Percentiles rank a stretch among this genome's conserved stretches.
These are phyloP conservation scores for Paecilomyces sp. DNA, from an alignment of 2,329 filamentous ascomycete species.

Conservation along the genomic window DNA sequence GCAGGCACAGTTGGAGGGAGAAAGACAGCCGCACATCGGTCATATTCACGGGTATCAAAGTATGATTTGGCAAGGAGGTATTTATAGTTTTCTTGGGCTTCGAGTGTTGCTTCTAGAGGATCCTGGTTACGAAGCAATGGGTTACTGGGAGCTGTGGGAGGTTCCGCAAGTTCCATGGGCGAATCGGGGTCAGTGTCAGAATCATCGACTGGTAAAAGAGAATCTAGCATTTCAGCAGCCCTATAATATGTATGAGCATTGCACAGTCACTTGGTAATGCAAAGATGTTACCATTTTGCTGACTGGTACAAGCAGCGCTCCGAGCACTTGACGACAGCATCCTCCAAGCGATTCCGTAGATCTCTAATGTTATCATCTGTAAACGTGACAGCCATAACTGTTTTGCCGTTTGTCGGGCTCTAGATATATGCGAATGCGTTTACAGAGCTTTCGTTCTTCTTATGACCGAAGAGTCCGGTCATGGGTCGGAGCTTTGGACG, in stretches of 20 bases:
- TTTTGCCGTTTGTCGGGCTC: background rate
- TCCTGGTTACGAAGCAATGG: constrained; percentile 53
- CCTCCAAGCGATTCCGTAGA: constrained; percentile 68
- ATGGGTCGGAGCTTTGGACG: background rate
- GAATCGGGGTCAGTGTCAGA: constrained; percentile 55
- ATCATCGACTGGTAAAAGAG: constrained; percentile 56
- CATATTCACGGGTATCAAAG: constrained; percentile 92
- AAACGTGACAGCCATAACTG: constrained; percentile 26
- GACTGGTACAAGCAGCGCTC: constrained; percentile 94
- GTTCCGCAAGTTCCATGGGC: constrained; percentile 49
- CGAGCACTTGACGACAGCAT: constrained; percentile 82
- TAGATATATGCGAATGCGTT: background rate
- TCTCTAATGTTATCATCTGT: constrained; percentile 42
- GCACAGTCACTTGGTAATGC: background rate
- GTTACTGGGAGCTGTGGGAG: constrained; percentile 44
- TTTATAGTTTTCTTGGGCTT: constrained; percentile 70
- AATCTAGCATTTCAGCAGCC: constrained; percentile 88
- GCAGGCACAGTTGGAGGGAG: constrained; percentile 73
- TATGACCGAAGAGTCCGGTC: background rate
- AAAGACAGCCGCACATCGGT: constrained; percentile 85
- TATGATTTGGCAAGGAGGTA: constrained; percentile 89
- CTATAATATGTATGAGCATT: constrained; percentile 41
- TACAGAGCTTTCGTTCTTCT: background rate
- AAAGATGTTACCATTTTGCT: constrained; percentile 69
- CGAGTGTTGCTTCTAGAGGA: constrained; percentile 64